Evolutionary conservation across 2,329 filamentous ascomycete species (phyloP), one percentile per base, ranked within the genome.

Genomic region (Curvularia sp.): DNA sequence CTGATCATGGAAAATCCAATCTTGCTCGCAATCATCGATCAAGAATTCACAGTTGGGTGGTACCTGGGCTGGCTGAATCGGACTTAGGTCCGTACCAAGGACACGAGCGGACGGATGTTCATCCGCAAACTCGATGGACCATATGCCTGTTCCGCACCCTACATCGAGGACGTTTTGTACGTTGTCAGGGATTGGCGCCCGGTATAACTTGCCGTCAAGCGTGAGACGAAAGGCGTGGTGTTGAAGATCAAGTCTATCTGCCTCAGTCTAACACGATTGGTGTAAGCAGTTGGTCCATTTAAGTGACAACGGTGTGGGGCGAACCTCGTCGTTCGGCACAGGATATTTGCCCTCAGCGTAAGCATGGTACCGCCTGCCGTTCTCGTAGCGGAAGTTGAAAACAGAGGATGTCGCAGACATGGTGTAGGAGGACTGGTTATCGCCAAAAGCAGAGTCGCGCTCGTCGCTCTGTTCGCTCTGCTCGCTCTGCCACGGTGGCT

Each of bases 1-100:
- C 13, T 71, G 72, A 28, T 81, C 72, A 7, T 79, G 76, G 45
- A 84, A 86, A 25, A 80, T 73, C 87, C 87, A 89, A 8, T 84
- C 80, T 46, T 83, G 79, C 27, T 74, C 70, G 21, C 64, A 71
- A 49, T 77, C 72, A 38, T 77, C 74, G 39, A 77, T 72, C 6
- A 76, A 55, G 32, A 77, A 77, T 21, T 68, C 68, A 51, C 72
- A 75, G 47, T 74, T 75, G 2, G 72, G 69, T 2, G 74, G 72
- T 6, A 75, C 70, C 49, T 67, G 64, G 18, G 57, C 60, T 9
- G 71, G 72, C 28, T 75, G 71, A 8, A 74, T 75, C 1, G 71
- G 70, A 51, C 71, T 74, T 0, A 80, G 58, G 52, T 77, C 74
- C 10, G 67, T 75, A 3, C 74, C 74, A 7, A 75, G 61, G 18